Evolutionary conservation across 768 basidiomycete genomes (phyloP).

Genomic region (Mrakia frigida): DNA sequence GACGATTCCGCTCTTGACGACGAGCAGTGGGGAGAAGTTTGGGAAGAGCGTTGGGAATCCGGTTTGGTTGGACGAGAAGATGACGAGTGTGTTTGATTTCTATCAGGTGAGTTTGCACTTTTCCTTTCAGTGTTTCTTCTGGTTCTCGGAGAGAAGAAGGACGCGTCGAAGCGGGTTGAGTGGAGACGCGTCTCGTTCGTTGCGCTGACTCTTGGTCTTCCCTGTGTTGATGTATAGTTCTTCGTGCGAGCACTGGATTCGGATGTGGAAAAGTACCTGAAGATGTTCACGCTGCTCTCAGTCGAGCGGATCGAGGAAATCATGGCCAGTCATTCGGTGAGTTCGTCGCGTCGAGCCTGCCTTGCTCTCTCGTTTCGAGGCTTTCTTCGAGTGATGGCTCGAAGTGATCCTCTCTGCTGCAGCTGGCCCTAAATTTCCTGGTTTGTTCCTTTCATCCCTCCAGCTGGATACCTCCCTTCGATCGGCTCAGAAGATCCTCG

Average conservation of each 20-base stretch:
- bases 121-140: not conserved
- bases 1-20: slow-evolving; percentile 90
- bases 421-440: slow-evolving; percentile 16
- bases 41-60: slow-evolving; percentile 97
- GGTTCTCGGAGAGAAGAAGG: not conserved
- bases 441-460: not conserved
- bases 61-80: slow-evolving; percentile 70
- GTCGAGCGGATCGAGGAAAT: slow-evolving; percentile 55
- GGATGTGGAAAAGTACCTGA: slow-evolving; percentile 73
- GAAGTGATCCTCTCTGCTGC: no score
- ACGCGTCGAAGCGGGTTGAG: not conserved
- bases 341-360: slow-evolving; percentile 22
- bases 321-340: slow-evolving; percentile 58
- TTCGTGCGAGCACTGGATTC: slow-evolving; percentile 75
- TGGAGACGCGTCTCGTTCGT: not conserved
- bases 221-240: slow-evolving; percentile 56
- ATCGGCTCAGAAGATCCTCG: slow-evolving; percentile 53
- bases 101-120: slow-evolving; percentile 67
- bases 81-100: slow-evolving; percentile 86
- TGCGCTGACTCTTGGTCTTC: not conserved
- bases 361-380: not conserved
- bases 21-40: slow-evolving; percentile 85
- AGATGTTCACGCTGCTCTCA: slow-evolving; percentile 72
- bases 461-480: slow-evolving; percentile 48
- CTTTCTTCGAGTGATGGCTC: no score